A percentile compares a stretch with the other conserved stretches of the same genome.
These are phyloP conservation scores for Fomes fomentarius DNA, from an alignment of 1,284 basidiomycete genomes.

Conservation along the genomic window DNA sequence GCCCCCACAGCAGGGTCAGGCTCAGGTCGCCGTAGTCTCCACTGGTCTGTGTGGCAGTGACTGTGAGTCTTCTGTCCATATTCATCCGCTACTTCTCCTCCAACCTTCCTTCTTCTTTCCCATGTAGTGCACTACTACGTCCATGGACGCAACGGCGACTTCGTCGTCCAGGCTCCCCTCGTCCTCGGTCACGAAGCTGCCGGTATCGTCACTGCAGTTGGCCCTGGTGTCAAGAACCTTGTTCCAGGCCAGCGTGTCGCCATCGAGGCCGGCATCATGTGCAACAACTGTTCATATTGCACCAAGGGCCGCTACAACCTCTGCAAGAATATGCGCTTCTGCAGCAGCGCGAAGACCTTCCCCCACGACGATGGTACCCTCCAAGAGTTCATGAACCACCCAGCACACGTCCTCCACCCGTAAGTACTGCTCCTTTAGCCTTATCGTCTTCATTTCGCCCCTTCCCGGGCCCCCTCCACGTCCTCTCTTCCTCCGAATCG, in stretches of 20 bases:
- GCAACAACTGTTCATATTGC: conserved; percentile 73
- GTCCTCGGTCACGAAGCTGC: conserved; percentile 93
- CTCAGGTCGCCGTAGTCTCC: conserved; percentile 74
- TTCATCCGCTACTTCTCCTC: conserved; percentile 23
- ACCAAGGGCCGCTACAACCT: conserved; percentile 89
- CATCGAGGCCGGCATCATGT: conserved; percentile 92
- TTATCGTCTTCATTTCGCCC: conserved; percentile 13
- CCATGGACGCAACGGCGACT: conserved; percentile 90
- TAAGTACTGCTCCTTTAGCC: conserved; percentile 45
- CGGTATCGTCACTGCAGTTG: conserved; percentile 79
- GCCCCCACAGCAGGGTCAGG: conserved; percentile 69
- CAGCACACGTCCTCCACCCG: conserved; percentile 84
- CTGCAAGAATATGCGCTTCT: conserved; percentile 88
- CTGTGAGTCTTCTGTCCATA: conserved; percentile 49
- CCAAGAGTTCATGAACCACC: conserved; percentile 88
- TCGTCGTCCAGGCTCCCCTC: conserved; percentile 81
- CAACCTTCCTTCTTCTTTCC: conserved; percentile 14
- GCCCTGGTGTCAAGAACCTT: conserved; percentile 66
- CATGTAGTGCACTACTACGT: conserved; percentile 84
- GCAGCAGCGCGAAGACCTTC: conserved; percentile 87
- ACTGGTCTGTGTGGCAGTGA: conserved; percentile 95
- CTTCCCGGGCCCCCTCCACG: conserved; percentile 6
- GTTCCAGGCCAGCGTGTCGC: conserved; percentile 89
- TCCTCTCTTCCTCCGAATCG: conserved; percentile 3
- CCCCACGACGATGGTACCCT: conserved; percentile 94